These are phyloP conservation scores for Saturnispora galanensis DNA, from an alignment of 805 yeast species.

Conservation along the genomic window DNA sequence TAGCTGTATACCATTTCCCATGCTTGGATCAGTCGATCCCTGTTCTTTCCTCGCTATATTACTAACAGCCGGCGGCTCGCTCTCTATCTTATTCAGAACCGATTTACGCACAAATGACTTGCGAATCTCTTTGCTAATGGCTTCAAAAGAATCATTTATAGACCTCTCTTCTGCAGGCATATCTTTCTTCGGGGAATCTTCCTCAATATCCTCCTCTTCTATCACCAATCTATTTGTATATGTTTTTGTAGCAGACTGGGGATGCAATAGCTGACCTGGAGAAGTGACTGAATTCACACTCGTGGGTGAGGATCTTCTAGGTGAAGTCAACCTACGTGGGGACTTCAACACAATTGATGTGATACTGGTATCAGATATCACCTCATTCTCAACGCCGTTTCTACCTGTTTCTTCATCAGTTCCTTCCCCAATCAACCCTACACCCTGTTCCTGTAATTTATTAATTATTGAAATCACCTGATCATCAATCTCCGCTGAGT, in stretches of 20 bases:
- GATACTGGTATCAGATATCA: too few relatives aligned
- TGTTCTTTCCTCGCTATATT: not conserved
- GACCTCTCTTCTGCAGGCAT: not conserved
- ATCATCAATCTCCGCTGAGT: constrained; percentile 24
- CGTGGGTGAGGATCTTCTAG: too few relatives aligned
- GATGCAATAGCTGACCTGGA: too few relatives aligned
- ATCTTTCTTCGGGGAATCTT: not conserved
- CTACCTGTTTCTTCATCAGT: not conserved
- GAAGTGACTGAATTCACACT: too few relatives aligned
- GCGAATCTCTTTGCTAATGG: constrained; percentile 23
- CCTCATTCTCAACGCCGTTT: not conserved
- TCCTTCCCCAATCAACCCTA: not conserved
- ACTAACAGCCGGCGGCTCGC: not conserved
- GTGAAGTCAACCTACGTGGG: too few relatives aligned
- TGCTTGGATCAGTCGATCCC: constrained; percentile 4
- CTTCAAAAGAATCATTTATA: constrained; percentile 23
- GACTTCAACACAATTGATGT: too few relatives aligned
- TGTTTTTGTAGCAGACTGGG: too few relatives aligned
- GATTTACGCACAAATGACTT: constrained; percentile 23
- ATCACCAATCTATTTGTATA: too few relatives aligned
- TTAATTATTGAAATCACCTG: constrained; percentile 19
- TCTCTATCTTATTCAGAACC: not conserved
- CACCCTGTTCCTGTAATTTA: not conserved
- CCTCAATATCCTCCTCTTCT: too few relatives aligned
- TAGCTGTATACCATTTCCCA: not conserved